Evolutionary conservation across 371 early-diverging fungal species (phyloP).

Genomic region (Batkoa obscura): DNA sequence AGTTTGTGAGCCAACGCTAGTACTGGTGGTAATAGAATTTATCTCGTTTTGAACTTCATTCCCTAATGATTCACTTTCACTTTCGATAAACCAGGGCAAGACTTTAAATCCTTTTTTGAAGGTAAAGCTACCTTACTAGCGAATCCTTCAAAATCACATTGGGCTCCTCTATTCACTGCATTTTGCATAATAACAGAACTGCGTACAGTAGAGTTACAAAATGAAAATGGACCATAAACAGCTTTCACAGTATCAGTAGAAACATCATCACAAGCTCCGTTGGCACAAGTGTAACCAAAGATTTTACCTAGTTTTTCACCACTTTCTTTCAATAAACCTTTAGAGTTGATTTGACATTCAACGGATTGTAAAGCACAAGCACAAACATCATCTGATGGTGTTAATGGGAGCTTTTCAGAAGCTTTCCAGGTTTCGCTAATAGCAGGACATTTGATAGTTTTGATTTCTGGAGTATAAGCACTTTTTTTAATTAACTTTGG

Average conservation of each 20-base stretch:
- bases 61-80: too few species aligned
- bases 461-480: neutral
- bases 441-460: constrained; percentile 23
- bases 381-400: constrained; percentile 44
- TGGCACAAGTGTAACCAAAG: neutral
- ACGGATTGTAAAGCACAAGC: constrained; percentile 23
- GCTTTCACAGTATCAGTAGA: neutral
- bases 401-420: constrained; percentile 32
- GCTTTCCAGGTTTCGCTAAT: constrained; percentile 11
- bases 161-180: neutral
- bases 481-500: neutral
- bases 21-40: too few species aligned
- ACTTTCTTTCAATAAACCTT: neutral
- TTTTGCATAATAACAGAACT: neutral
- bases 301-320: neutral
- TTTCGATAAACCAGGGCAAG: too few species aligned
- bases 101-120: too few species aligned
- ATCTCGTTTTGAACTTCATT: too few species aligned
- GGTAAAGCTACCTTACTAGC: neutral
- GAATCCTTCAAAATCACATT: neutral
- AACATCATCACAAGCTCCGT: neutral
- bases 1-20: neutral
- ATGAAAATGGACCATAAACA: constrained; percentile 1
- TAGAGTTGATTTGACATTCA: neutral
- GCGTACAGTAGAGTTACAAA: constrained; percentile 1